Base-by-base conservation (phyloP, 345 rosid genomes). In the Populus ilicifolia region DNA sequence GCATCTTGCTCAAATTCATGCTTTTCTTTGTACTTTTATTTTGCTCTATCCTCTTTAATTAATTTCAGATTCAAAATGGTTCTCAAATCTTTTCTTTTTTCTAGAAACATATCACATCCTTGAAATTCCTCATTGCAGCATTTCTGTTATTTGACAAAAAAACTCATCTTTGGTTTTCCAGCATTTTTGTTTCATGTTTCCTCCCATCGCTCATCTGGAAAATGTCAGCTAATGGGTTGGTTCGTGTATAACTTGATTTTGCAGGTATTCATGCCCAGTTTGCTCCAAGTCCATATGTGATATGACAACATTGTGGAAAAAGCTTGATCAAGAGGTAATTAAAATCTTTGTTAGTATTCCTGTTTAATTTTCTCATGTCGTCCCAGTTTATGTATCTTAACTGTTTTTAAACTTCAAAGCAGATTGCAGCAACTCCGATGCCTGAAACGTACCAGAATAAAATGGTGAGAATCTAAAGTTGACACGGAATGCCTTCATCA, bases 401-500 rank as follows among this genome's bases (percentile, higher is more conserved):
- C 23, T 23, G 6, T 54, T 56, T 39, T 21, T 43, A 72, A 70
- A 66, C 46, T 12, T 59, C 2, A 18, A 64, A 71, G 72, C 90
- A 94, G 97, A 88, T 94, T 82, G 94, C 93, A 9, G 84, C 89
- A 75, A 86, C 90, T 71, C 97, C 89, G 41, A 91, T 91, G 97
- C 98, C 98, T 61, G 87, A 83, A 70, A 38, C 78, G 8, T 92
- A 88, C 80, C 89, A 85, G 80, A 84, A 87, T 75, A 92, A 91
- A 84, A 90, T 85, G 93, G 97, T 86, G 71, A 87, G 80, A 56
- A 61, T 23, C 14, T 12, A 36, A 63, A 66, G n/a, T 27, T 67
- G 61, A 29, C 27, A 65, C 52, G 21, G 54, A 21, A 12, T 52
- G 21, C 48, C n/a, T 50, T 16, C 21, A 35, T 65, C 20, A 46